These are phyloP conservation scores for Didymella pinodella DNA, from an alignment of 2,329 filamentous ascomycete species.

Conservation along the genomic window DNA sequence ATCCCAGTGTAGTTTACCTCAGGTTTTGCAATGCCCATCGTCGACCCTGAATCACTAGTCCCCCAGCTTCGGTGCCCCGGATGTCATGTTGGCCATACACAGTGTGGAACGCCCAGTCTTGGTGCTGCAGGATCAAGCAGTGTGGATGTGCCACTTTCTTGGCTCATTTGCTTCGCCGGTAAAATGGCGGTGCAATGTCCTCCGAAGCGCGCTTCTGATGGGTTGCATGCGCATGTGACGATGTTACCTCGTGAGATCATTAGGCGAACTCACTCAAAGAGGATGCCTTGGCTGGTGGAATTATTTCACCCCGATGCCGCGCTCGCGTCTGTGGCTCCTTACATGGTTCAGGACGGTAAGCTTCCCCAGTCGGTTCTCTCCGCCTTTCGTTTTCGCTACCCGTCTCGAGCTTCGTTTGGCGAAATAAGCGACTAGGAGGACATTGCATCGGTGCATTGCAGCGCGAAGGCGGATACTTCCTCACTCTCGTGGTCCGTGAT, in stretches of 20 bases:
- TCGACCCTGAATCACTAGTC: constrained; percentile 25
- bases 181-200: constrained; percentile 31
- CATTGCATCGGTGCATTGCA: constrained; percentile 28
- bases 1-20: constrained; percentile 23
- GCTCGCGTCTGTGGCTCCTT: constrained; percentile 24
- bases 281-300: constrained; percentile 35
- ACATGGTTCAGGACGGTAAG: constrained; percentile 10
- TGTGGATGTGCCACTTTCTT: constrained; percentile 36
- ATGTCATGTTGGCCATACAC: constrained; percentile 26
- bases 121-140: constrained; percentile 27
- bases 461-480: constrained; percentile 26
- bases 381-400: constrained; percentile 9
- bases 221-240: constrained; percentile 28
- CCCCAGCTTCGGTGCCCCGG: constrained; percentile 19
- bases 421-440: constrained; percentile 16
- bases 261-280: constrained; percentile 26
- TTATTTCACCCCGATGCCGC: constrained; percentile 26
- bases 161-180: constrained; percentile 27
- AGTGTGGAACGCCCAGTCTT: constrained; percentile 29
- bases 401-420: constrained; percentile 5
- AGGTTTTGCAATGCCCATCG: constrained; percentile 8
- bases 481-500: constrained; percentile 11
- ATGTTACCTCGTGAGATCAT: constrained; percentile 31
- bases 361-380: constrained; percentile 14
- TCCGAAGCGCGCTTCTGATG: constrained; percentile 29